These are phyloP conservation scores for Ophiostoma quercus DNA, from an alignment of 2,329 filamentous ascomycete species.

Conservation along the genomic window DNA sequence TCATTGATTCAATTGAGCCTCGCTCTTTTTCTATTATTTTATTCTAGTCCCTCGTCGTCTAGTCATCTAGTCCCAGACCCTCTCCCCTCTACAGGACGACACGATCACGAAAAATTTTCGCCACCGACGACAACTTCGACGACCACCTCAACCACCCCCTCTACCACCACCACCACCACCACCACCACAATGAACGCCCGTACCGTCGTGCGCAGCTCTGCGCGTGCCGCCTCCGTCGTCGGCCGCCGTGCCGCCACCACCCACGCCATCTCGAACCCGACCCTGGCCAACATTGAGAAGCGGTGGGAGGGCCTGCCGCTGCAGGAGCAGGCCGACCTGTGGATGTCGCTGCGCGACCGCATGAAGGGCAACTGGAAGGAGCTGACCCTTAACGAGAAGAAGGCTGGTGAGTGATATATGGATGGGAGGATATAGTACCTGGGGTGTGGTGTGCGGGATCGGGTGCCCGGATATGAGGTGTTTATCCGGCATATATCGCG, in stretches of 20 bases:
- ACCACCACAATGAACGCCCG: constrained; percentile 47
- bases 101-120: constrained; percentile 21
- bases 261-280: constrained; percentile 96
- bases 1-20: constrained; percentile 12
- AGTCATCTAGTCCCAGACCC: not conserved
- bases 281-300: constrained; percentile 97
- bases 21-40: not conserved
- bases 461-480: not conserved
- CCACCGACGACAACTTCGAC: not conserved
- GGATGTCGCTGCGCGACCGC: constrained; percentile 96
- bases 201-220: constrained; percentile 35
- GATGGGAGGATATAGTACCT: not conserved
- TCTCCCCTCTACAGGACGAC: constrained; percentile 13
- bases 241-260: constrained; percentile 57
- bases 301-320: constrained; percentile 97
- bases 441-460: not conserved
- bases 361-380: constrained; percentile 99
- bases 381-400: constrained; percentile 95
- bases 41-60: not conserved
- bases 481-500: not conserved
- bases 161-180: not conserved
- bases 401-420: constrained; percentile 71
- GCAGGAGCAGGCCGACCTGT: constrained; percentile 97
- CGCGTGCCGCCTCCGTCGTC: constrained; percentile 38
- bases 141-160: not conserved